phyloP scores from a whole-genome alignment of 495 filamentous ascomycete genomes.

The Opeltia flavorubescens region DNA sequence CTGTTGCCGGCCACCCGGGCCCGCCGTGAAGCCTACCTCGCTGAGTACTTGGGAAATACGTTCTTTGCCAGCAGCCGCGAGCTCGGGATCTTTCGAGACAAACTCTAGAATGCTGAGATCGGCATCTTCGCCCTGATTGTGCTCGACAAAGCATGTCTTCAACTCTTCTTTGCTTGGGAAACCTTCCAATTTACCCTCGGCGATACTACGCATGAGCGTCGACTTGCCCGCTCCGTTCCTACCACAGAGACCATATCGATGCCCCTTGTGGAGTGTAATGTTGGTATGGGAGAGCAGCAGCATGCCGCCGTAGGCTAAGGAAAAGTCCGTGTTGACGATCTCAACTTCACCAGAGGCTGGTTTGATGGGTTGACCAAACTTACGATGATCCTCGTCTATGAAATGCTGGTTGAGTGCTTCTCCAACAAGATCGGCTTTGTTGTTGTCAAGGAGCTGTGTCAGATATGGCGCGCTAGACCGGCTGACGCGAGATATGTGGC shows the following conservation, averaged over 20 bases:
- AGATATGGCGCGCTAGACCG: conserved; percentile 59
- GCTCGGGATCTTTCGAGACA: conserved; percentile 67
- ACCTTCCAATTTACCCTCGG: conserved; percentile 87
- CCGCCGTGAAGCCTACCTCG: conserved; percentile 86
- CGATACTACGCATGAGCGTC: conserved; percentile 93
- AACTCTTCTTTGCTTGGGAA: conserved; percentile 86
- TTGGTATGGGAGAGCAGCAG: conserved; percentile 94
- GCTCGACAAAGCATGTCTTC: conserved; percentile 95
- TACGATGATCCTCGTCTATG: conserved; percentile 69
- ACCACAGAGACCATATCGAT: conserved; percentile 92
- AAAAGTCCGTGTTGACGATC: conserved; percentile 97
- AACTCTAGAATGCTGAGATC: conserved; percentile 92
- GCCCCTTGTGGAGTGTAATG: conserved; percentile 82
- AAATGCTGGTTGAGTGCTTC: conserved; percentile 55
- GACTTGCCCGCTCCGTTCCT: conserved; percentile 97
- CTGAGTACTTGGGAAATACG: conserved; percentile 70
- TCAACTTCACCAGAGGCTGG: conserved; percentile 78
- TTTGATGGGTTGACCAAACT: conserved; percentile 70
- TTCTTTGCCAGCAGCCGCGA: conserved; percentile 58
- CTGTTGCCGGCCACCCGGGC: conserved; percentile 73
- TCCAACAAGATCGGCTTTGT: conserved; percentile 44
- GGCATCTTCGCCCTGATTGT: conserved; percentile 94
- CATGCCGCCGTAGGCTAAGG: conserved; percentile 95
- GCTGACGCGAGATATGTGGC: conserved; percentile 58
- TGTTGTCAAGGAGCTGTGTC: conserved; percentile 46